Percentiles rank a stretch among this genome's conserved stretches.
Evolutionary conservation across 768 basidiomycete genomes (phyloP).

Genomic region (Tulasnella sp.): DNA sequence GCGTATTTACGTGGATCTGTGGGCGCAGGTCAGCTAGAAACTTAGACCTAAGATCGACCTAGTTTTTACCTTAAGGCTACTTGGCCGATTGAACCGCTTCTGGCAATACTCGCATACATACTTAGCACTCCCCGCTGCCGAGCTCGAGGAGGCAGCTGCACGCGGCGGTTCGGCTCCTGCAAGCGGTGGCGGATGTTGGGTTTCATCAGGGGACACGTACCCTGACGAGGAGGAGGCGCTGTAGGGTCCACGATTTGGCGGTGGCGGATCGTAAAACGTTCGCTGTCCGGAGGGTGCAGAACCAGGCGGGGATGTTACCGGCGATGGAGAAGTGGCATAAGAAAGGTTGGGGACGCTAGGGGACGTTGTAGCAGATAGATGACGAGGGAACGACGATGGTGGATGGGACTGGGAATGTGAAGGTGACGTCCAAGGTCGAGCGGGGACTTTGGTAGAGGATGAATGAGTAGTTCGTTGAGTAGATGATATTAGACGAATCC

Average conservation of each 20-base stretch:
- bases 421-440: slow-evolving; percentile 10
- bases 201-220: not conserved
- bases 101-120: slow-evolving; percentile 20
- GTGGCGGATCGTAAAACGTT: not conserved
- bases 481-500: too few species aligned
- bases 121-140: slow-evolving; percentile 3
- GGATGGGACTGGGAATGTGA: not conserved
- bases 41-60: not conserved
- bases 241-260: not conserved
- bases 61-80: slow-evolving; percentile 18
- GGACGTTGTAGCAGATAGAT: not conserved
- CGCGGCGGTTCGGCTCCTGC: not conserved
- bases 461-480: not conserved
- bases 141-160: not conserved
- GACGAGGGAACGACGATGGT: slow-evolving; percentile 13
- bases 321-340: not conserved
- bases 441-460: not conserved
- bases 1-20: slow-evolving; percentile 19
- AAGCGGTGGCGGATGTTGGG: not conserved
- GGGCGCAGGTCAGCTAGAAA: not conserved
- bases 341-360: not conserved
- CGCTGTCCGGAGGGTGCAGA: not conserved
- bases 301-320: not conserved
- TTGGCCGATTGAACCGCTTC: slow-evolving; percentile 21
- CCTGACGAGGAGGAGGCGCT: not conserved